These are phyloP conservation scores for Quercus phellos DNA, from an alignment of 331 rosid species.

Conservation along the genomic window DNA sequence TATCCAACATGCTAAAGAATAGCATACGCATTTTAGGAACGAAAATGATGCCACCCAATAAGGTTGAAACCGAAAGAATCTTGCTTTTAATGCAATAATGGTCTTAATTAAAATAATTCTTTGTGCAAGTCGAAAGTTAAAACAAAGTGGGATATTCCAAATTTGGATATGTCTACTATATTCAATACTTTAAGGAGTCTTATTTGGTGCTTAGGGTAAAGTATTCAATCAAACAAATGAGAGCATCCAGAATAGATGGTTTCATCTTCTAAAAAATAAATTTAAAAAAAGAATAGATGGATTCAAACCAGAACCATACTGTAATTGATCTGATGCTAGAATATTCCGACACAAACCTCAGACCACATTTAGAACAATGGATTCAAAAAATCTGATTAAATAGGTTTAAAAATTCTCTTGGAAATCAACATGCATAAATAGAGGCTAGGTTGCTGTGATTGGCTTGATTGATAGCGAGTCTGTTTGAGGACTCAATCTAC, in stretches of 20 bases:
- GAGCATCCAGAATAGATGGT: neutral
- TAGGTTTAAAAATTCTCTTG: too few species aligned
- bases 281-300: too few species aligned
- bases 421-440: too few species aligned
- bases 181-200: neutral
- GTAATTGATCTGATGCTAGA: too few species aligned
- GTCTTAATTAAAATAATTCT: constrained; percentile 32
- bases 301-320: too few species aligned
- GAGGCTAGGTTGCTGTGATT: too few species aligned
- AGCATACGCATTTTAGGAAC: constrained; percentile 16
- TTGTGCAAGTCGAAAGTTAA: constrained; percentile 27
- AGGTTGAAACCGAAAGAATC: constrained; percentile 48
- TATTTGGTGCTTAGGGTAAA: neutral
- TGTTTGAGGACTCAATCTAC: neutral
- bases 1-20: constrained; percentile 22
- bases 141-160: constrained; percentile 22
- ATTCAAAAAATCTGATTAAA: too few species aligned
- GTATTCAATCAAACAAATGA: neutral
- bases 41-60: constrained; percentile 35
- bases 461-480: neutral
- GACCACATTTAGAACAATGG: too few species aligned
- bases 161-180: neutral
- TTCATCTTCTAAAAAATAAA: too few species aligned
- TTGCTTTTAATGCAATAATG: constrained; percentile 28
- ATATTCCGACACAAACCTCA: too few species aligned